Conservation (phyloP, 208 protist genomes). For the Trichomonas vaginalis region DNA sequence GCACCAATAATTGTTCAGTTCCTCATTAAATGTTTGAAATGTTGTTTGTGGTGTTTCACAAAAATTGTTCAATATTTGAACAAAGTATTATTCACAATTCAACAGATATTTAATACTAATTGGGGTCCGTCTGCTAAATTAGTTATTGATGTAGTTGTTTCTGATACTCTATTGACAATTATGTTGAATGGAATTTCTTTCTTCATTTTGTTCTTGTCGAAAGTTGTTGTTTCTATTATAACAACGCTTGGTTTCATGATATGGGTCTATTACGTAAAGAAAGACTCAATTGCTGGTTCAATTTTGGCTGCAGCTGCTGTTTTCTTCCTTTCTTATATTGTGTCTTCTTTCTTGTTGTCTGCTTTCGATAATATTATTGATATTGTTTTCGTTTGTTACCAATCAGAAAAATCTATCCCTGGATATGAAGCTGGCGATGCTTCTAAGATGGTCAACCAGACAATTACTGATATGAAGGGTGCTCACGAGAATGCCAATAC, state of each 20-base stretch:
- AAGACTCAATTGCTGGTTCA: neutral
- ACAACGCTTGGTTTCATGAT: neutral
- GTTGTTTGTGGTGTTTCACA: neutral
- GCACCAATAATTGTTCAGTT: neutral
- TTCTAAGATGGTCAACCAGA: neutral
- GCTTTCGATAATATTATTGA: neutral
- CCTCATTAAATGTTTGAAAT: neutral
- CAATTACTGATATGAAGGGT: neutral
- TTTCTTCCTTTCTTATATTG: neutral
- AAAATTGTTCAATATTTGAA: neutral
- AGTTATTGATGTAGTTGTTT: neutral
- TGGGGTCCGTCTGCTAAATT: neutral
- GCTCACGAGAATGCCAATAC: neutral
- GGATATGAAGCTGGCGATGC: neutral
- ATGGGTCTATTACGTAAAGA: neutral
- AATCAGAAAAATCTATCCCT: neutral
- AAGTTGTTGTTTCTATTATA: neutral
- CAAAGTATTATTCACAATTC: neutral
- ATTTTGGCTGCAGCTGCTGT: neutral
- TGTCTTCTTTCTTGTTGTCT: neutral
- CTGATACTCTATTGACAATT: neutral
- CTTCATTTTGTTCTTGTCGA: neutral
- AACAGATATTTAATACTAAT: neutral
- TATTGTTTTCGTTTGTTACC: neutral
- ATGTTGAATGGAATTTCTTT: neutral